A percentile compares a stretch with the other conserved stretches of the same genome.
Evolutionary conservation across 331 rosid species (phyloP).

Genomic region (Malus hybrid): DNA sequence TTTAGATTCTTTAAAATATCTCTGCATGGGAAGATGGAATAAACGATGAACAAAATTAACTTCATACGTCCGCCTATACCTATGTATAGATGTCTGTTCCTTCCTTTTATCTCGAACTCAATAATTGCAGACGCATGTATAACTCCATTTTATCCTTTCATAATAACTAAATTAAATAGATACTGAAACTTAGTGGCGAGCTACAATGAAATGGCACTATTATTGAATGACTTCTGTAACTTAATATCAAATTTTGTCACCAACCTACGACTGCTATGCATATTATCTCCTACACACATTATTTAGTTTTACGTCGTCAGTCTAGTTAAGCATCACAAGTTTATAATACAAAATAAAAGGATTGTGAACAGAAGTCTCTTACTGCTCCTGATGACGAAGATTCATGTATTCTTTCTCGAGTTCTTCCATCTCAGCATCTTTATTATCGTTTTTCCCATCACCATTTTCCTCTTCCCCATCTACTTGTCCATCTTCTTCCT

Average conservation of each 20-base stretch:
- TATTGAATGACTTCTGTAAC: background rate
- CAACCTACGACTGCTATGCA: background rate
- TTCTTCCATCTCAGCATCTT: slow-evolving; percentile 61
- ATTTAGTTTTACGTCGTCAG: background rate
- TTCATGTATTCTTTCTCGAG: slow-evolving; percentile 68
- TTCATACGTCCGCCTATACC: background rate
- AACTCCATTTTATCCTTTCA: background rate
- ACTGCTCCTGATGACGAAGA: slow-evolving; percentile 70
- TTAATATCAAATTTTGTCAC: too few relatives aligned
- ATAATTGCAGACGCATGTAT: background rate
- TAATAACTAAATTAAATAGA: background rate
- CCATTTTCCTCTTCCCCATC: slow-evolving; percentile 16
- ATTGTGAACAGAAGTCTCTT: slow-evolving; percentile 29
- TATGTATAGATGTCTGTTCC: background rate
- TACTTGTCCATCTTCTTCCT: slow-evolving; percentile 22
- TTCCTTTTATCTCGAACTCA: too few relatives aligned
- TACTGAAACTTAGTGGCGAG: background rate
- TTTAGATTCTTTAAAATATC: slow-evolving; percentile 65
- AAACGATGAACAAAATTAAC: background rate
- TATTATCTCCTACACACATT: background rate
- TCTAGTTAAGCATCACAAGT: background rate
- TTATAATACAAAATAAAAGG: background rate
- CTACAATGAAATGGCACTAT: background rate
- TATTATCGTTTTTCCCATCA: slow-evolving; percentile 14
- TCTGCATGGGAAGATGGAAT: slow-evolving; percentile 26